phyloP scores from a whole-genome alignment of 2,329 filamentous ascomycete species.

The Pseudogymnoascus sp. region DNA sequence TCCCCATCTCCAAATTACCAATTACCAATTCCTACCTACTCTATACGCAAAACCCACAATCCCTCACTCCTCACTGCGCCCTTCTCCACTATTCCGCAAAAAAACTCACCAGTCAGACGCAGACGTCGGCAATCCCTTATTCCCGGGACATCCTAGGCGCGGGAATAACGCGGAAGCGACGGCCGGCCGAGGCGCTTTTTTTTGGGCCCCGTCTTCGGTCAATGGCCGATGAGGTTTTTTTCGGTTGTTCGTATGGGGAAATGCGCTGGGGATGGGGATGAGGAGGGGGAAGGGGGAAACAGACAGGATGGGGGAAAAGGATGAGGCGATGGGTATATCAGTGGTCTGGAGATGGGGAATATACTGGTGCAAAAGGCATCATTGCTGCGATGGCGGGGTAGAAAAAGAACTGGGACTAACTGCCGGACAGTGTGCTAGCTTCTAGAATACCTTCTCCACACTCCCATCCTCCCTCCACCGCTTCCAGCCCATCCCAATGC shows the following conservation, averaged over 20 bases:
- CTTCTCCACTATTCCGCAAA: neutral
- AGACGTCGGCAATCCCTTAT: neutral
- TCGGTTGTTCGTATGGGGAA: neutral
- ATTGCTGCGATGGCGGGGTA: neutral
- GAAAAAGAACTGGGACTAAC: neutral
- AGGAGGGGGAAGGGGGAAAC: neutral
- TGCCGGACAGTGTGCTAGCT: neutral
- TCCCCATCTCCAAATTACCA: neutral
- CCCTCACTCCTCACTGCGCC: neutral
- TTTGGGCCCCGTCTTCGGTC: neutral
- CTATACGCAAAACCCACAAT: neutral
- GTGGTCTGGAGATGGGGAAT: neutral
- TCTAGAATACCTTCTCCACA: conserved; percentile 1
- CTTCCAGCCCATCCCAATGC: neutral
- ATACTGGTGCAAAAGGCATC: neutral
- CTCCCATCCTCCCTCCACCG: neutral
- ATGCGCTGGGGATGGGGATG: neutral
- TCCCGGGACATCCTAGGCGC: neutral
- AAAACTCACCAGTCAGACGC: neutral
- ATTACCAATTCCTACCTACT: neutral
- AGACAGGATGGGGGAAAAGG: neutral
- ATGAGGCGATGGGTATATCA: neutral
- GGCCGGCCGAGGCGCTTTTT: conserved; percentile 2
- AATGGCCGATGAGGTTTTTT: neutral
- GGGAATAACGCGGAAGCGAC: conserved; percentile 2